Percentiles rank a stretch among this genome's conserved stretches.
Evolutionary conservation across 2,329 filamentous ascomycete genomes (phyloP).

Genomic region (Colletotrichum sublineola): DNA sequence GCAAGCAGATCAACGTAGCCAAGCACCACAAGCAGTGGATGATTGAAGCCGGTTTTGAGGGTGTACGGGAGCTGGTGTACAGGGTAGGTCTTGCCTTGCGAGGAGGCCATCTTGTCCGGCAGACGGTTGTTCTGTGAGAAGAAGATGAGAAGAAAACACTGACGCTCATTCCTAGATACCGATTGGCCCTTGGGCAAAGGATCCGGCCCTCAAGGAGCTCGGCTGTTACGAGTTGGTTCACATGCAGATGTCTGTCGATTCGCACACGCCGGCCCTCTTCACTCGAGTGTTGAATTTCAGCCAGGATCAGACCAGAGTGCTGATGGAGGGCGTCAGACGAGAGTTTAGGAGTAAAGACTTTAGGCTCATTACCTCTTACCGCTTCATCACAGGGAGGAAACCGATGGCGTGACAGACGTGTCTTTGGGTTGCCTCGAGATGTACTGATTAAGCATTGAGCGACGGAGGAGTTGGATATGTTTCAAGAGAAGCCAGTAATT

Average conservation of each 20-base stretch:
- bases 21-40: conserved; percentile 54
- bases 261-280: conserved; percentile 57
- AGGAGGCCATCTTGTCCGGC: fast-evolving
- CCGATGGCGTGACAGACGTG: conserved; percentile 19
- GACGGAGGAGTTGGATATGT: neutral
- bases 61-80: conserved; percentile 50
- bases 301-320: conserved; percentile 55
- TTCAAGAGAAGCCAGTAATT: neutral
- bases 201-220: conserved; percentile 53
- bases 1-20: conserved; percentile 56
- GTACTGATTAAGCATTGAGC: neutral
- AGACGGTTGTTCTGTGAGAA: neutral
- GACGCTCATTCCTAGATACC: conserved; percentile 49
- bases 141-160: neutral
- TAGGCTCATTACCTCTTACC: conserved; percentile 52
- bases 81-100: conserved; percentile 44
- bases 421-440: neutral
- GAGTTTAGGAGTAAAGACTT: conserved; percentile 53
- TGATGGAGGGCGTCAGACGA: conserved; percentile 58
- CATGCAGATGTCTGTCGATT: conserved; percentile 59
- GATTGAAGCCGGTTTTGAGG: conserved; percentile 54
- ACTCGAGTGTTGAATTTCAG: conserved; percentile 54
- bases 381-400: conserved; percentile 51
- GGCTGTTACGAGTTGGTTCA: conserved; percentile 54
- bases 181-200: conserved; percentile 55